Evolutionary conservation across 2,329 filamentous ascomycete species (phyloP).

Genomic region (Trichoderma koningii): DNA sequence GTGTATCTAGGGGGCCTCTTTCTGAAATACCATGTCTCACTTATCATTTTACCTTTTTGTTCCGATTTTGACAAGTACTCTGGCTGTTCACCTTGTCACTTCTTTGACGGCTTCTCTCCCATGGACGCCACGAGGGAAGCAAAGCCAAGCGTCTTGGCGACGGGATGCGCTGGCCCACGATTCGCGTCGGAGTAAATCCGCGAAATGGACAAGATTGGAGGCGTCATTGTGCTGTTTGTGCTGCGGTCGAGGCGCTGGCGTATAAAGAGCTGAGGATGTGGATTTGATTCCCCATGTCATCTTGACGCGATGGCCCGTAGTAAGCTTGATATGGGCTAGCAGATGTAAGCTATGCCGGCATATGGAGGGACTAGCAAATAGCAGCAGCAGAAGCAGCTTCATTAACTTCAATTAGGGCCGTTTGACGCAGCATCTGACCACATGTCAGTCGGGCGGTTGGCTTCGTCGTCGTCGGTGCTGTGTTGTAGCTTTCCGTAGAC

Average conservation of each 20-base stretch:
- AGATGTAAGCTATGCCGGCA: slow-evolving; percentile 18
- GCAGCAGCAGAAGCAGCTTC: neutral
- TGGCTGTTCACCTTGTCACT: neutral
- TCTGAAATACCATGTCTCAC: too few species aligned
- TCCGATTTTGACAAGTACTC: too few species aligned
- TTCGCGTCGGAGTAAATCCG: neutral
- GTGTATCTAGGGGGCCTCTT: neutral
- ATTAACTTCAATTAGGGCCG: neutral
- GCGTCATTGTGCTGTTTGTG: neutral
- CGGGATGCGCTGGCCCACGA: neutral
- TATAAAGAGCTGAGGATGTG: slow-evolving; percentile 3
- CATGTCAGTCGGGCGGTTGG: slow-evolving; percentile 8
- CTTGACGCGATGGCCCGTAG: neutral
- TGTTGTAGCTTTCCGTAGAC: neutral
- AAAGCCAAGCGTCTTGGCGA: slow-evolving; percentile 9
- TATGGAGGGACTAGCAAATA: neutral
- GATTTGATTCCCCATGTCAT: neutral
- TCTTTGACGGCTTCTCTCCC: neutral
- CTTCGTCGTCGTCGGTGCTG: neutral
- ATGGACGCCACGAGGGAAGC: neutral
- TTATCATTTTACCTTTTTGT: too few species aligned
- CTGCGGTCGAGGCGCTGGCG: neutral
- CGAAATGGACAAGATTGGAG: neutral
- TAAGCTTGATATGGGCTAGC: neutral
- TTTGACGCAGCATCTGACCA: slow-evolving; percentile 3